Conservation (phyloP, 352 stramenopile species). For the Globisporangium sylvaticum region DNA sequence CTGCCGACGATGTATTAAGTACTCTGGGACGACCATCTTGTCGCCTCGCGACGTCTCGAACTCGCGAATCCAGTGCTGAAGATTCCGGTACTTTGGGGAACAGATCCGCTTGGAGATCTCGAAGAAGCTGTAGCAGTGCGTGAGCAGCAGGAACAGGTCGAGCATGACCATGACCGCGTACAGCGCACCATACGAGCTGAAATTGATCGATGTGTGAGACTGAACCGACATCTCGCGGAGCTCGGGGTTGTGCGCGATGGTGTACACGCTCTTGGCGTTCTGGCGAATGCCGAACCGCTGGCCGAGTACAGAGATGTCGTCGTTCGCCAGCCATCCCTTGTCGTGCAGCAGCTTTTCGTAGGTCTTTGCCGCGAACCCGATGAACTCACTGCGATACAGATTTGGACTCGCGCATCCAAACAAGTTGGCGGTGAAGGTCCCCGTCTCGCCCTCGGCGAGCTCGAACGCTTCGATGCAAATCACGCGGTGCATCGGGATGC, state of each 20-base stretch:
- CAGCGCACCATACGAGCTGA: conserved; percentile 17
- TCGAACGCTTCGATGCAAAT: conserved; percentile 23
- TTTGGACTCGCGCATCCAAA: conserved; percentile 26
- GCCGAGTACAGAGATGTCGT: conserved; percentile 16
- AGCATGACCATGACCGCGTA: conserved; percentile 23
- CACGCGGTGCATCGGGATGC: conserved; percentile 13
- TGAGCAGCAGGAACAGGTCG: conserved; percentile 17
- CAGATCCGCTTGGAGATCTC: conserved; percentile 26
- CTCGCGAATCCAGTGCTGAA: conserved; percentile 23
- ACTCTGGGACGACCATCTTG: conserved; percentile 4
- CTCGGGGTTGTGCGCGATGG: conserved; percentile 6
- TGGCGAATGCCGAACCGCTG: conserved; percentile 20
- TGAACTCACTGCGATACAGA: conserved; percentile 13
- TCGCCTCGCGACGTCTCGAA: conserved; percentile 15
- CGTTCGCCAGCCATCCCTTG: conserved; percentile 21
- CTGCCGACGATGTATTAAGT: neutral
- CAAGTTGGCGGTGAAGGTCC: conserved; percentile 13
- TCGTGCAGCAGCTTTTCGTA: conserved; percentile 10
- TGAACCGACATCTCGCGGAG: conserved; percentile 1
- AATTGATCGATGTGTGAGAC: conserved; percentile 14
- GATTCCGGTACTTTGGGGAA: conserved; percentile 17
- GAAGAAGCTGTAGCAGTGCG: conserved; percentile 21
- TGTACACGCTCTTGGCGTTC: conserved; percentile 21
- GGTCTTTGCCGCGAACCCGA: conserved; percentile 11
- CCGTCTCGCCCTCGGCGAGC: conserved; percentile 1